Percentiles rank a stretch among this genome's conserved stretches.
Evolutionary conservation across 2,329 filamentous ascomycete genomes (phyloP).

Genomic region (Penicillium sclerotigenum): DNA sequence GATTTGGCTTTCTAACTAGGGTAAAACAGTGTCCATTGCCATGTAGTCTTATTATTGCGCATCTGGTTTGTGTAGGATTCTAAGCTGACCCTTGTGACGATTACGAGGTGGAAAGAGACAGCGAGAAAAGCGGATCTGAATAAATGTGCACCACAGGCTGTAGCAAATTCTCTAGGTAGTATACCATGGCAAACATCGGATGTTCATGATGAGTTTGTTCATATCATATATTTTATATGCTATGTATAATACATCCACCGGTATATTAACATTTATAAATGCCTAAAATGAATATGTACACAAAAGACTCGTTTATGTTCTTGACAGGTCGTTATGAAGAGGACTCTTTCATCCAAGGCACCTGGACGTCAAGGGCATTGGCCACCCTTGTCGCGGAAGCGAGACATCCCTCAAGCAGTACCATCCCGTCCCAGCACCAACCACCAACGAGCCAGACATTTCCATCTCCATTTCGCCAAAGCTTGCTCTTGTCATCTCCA

Average conservation of each 20-base stretch:
- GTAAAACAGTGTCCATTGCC: conserved; percentile 10
- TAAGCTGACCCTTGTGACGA: background rate
- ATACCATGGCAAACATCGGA: background rate
- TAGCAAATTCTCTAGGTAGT: background rate
- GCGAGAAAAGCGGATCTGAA: background rate
- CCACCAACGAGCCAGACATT: conserved; percentile 57
- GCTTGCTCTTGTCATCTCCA: background rate
- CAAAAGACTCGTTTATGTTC: background rate
- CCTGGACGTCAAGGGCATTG: conserved; percentile 49
- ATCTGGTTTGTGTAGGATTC: conserved; percentile 1
- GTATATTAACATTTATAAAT: background rate
- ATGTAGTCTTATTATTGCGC: conserved; percentile 3
- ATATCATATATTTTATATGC: background rate
- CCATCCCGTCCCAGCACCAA: conserved; percentile 66
- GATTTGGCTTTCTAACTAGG: background rate
- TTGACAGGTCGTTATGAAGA: background rate
- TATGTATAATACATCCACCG: background rate
- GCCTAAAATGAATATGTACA: background rate
- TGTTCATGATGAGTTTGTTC: background rate
- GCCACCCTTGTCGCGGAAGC: conserved; percentile 58
- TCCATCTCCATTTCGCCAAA: conserved; percentile 54
- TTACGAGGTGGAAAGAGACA: no score
- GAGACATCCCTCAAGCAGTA: conserved; percentile 59
- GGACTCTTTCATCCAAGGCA: conserved; percentile 30
- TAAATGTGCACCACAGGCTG: background rate